Base-by-base conservation (phyloP, 2,329 filamentous ascomycete genomes). In the Teratosphaeria zuluensis region DNA sequence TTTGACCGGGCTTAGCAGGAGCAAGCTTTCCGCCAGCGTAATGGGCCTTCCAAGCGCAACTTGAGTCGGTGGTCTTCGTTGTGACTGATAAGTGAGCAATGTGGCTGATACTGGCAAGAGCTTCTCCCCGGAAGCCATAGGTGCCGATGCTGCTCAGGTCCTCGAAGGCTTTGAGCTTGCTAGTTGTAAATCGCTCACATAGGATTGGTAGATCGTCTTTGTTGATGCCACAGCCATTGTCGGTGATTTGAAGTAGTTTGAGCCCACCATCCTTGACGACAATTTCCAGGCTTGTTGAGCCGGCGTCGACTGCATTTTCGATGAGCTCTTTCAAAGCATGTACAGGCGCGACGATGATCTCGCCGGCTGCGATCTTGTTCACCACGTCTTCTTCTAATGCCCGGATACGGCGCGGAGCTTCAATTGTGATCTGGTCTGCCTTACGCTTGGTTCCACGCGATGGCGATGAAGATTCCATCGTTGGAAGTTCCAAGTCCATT, bases 101-200 rank as follows among this genome's bases (percentile, higher is more conserved):
- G 72, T 99, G 94, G 70, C 92, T 97, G 72, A 99, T 99, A 75
- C 94, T 97, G 14, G 94, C 94, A 57, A 99, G 77, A 3, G 94
- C 94, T 75, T 99, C 94, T 58, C 94, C 94, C 56, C 94, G 88
- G 70, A 99, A 99, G n/a, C 94, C 94, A 73, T 99, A 99, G 1
- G 94, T 97, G 55, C 86, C 87, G 64, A 99, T 97, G 86, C 89
- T 48, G 84, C 84, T 59, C 54, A 99, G 79, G 72, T 99, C 94
- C 72, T 97, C 92, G 65, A 99, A 99, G 4, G 84, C 84, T 66
- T 94, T 91, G 59, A 99, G 81, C 72, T 99, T 99, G 12, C 92
- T 97, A 0, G 94, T 99, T 9, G 94, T 99, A 71, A 96, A 96
- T 55, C 94, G 86, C 73, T 97, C 91, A 70, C 94, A 99, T 3